A percentile compares a stretch with the other conserved stretches of the same genome.
Conservation (phyloP, 495 filamentous ascomycete species). For the Parachaetomium inaequale region DNA sequence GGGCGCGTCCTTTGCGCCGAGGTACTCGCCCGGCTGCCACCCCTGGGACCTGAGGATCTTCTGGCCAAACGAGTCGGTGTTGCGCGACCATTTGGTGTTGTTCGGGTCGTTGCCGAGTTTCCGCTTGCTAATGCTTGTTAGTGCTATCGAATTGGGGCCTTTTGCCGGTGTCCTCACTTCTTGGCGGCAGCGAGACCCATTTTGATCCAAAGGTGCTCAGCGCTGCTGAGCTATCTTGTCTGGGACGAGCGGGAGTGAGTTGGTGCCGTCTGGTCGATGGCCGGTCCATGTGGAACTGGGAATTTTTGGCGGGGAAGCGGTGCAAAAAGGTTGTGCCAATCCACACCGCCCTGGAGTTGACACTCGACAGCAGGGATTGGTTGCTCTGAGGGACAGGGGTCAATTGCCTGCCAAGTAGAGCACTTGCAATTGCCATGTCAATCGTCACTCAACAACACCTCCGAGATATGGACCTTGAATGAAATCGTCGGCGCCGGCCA, state of each 20-base stretch:
- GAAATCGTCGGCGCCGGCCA: neutral
- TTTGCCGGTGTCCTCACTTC: conserved; percentile 50
- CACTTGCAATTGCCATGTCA: conserved; percentile 2
- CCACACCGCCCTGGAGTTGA: conserved; percentile 24
- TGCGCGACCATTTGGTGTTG: conserved; percentile 84
- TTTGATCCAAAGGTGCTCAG: conserved; percentile 21
- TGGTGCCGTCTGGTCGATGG: neutral
- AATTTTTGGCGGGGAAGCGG: conserved; percentile 31
- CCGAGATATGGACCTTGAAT: conserved; percentile 3
- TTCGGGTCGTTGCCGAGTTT: conserved; percentile 89
- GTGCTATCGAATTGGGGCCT: neutral
- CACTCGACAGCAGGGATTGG: neutral
- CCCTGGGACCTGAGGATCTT: conserved; percentile 80
- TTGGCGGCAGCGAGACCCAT: conserved; percentile 75
- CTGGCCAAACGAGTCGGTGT: conserved; percentile 79
- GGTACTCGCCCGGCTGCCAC: conserved; percentile 77
- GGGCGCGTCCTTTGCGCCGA: conserved; percentile 69
- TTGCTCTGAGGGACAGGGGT: conserved; percentile 9
- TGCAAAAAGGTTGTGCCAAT: conserved; percentile 20
- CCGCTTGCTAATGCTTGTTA: conserved; percentile 55
- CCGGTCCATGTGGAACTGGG: conserved; percentile 3
- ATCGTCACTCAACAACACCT: neutral
- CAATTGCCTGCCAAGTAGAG: neutral
- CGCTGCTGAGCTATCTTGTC: conserved; percentile 19
- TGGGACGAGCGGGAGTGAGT: neutral